A percentile compares a stretch with the other conserved stretches of the same genome.
phyloP scores from a whole-genome alignment of 163 green algal genomes.

The Scenedesmus sp. region DNA sequence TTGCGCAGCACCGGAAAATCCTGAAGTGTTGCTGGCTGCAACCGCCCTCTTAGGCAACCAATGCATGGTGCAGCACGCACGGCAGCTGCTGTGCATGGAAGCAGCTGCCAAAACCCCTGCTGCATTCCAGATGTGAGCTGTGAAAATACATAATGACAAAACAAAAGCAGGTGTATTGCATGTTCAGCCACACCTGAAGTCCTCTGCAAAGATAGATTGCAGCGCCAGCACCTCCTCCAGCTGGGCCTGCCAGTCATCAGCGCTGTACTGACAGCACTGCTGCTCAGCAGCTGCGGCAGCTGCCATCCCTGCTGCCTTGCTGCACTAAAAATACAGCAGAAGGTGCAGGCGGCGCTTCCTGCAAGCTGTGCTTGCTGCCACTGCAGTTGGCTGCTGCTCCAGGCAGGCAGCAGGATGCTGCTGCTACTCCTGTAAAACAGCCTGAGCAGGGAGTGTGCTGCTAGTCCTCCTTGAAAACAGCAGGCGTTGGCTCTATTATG shows the following conservation, averaged over 20 bases:
- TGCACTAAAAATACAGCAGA: background rate
- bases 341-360: background rate
- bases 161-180: background rate
- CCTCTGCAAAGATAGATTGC: conserved; percentile 66
- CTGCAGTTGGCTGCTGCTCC: background rate
- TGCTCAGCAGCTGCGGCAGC: background rate
- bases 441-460: background rate
- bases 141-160: background rate
- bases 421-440: background rate
- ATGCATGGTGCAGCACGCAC: background rate
- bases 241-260: conserved; percentile 71
- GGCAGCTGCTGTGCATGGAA: background rate
- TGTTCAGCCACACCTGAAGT: conserved; percentile 60
- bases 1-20: background rate
- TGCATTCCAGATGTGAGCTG: background rate
- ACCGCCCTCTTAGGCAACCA: background rate
- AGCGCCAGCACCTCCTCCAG: conserved; percentile 78
- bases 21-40: background rate
- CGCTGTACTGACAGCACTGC: background rate
- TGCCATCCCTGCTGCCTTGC: background rate
- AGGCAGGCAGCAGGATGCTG: background rate
- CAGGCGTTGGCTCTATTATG: background rate
- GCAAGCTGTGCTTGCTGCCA: background rate
- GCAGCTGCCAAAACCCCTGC: background rate
- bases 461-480: conserved; percentile 8